Evolutionary conservation across 2,329 filamentous ascomycete genomes (phyloP).

Genomic region (Alternaria brassicicola): DNA sequence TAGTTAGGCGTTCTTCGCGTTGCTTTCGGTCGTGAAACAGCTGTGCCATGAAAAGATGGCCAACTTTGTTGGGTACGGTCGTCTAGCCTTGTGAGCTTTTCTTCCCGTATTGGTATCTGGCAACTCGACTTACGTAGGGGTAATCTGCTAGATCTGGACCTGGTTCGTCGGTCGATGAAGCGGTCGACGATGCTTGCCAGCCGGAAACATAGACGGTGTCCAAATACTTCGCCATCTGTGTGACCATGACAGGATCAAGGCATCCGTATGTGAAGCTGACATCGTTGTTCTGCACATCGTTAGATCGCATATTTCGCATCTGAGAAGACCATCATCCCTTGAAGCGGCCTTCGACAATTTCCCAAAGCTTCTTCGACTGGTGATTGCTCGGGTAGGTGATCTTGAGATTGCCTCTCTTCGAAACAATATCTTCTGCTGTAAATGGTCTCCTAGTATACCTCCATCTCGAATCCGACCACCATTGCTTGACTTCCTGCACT

Average conservation of each 20-base stretch:
- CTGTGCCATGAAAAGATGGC: constrained; percentile 97
- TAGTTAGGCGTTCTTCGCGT: constrained; percentile 87
- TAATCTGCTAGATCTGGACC: constrained; percentile 98
- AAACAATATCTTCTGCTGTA: constrained; percentile 95
- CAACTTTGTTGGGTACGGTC: constrained; percentile 97
- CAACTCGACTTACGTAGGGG: constrained; percentile 59
- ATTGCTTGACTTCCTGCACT: constrained; percentile 85
- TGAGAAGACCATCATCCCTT: constrained; percentile 59
- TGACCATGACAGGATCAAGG: constrained; percentile 96
- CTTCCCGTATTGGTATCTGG: neutral
- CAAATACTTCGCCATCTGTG: constrained; percentile 98
- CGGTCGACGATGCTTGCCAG: constrained; percentile 98
- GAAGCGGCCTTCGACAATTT: constrained; percentile 84
- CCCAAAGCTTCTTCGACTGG: constrained; percentile 94
- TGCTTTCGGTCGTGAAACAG: constrained; percentile 99
- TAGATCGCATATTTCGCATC: constrained; percentile 6
- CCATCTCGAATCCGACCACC: constrained; percentile 95
- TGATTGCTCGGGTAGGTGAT: constrained; percentile 90
- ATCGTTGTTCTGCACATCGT: constrained; percentile 69
- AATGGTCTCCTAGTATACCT: constrained; percentile 89
- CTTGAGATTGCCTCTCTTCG: constrained; percentile 89
- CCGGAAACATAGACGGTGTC: constrained; percentile 99
- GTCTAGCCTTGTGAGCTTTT: constrained; percentile 63
- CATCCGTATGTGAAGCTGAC: constrained; percentile 96
- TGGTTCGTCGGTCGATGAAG: constrained; percentile 92